Evolutionary conservation across 257 asterid genomes (phyloP), one percentile per base, ranked within the genome.

Genomic region (Solanum boliviense): DNA sequence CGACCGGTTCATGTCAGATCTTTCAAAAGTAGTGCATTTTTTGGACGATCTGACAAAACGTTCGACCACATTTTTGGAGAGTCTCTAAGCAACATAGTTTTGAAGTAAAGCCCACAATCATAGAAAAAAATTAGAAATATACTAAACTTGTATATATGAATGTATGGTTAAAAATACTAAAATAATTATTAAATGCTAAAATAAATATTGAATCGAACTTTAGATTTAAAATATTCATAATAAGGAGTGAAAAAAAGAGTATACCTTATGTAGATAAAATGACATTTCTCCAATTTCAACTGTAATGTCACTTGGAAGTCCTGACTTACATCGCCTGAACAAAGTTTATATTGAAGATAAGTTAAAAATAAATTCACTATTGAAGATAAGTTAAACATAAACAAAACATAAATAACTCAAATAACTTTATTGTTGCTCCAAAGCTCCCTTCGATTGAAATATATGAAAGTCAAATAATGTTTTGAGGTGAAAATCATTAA

Each of bases 221-320:
- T 60, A 21, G n/a, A 60, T 21, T 60, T 3, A 21, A 60, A 60
- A 21, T 15, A 60, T 3, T 60, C 34, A 67, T 29, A 27, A 52
- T 16, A 44, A 44, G 52, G 23, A 16, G 62, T 18, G 58, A 15
- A 48, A 48, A 48, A 48, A 78, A 25, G 67, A n/a, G 11, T 58
- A 21, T 60, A 95, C 99, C 99, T 95, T 96, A 89, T 96, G 98
- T 82, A 96, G 98, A 92, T 94, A 94, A 90, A 96, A 96, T 12
- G 94, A 93, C 97, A 94, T 95, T 90, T 96, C 98, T 65, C 94
- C 98, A 36, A 96, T 92, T 88, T 95, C 98, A 41, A 96, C 89
- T 1, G 95, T 89, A 84, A 96, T 90, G 78, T 96, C 99, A 86
- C 98, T 96, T 13, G 91, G 93, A 68, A 96, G 98, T 35, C 98